Conservation (phyloP, 768 basidiomycete species). For the Roridomyces roridus region DNA sequence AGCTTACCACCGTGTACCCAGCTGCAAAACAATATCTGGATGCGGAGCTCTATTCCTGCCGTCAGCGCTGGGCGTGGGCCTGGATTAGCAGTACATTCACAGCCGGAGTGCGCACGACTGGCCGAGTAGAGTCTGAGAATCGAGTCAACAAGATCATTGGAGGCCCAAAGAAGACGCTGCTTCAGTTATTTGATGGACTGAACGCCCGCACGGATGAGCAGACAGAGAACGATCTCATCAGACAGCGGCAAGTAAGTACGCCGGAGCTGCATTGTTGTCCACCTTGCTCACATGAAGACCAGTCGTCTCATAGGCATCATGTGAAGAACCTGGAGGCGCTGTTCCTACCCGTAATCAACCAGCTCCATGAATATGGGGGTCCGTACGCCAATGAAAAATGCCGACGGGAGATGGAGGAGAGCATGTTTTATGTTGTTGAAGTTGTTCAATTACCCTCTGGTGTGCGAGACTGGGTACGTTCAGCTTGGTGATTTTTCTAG, state of each 20-base stretch:
- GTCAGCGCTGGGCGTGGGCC: conserved; percentile 42
- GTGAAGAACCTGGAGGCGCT: not conserved
- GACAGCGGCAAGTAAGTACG: conserved; percentile 29
- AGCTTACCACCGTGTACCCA: conserved; percentile 21
- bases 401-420: not conserved
- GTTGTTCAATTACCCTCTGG: not conserved
- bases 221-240: conserved; percentile 24
- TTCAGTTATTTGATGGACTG: conserved; percentile 30
- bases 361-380: not conserved
- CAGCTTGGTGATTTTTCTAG: no score
- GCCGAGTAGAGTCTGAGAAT: conserved; percentile 37
- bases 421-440: not conserved
- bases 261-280: not conserved
- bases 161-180: no score
- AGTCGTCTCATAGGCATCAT: not conserved
- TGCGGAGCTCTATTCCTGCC: conserved; percentile 35
- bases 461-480: not conserved
- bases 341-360: not conserved
- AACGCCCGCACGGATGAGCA: conserved; percentile 32
- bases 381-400: not conserved
- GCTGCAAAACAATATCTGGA: conserved; percentile 31
- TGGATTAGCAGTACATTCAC: no score
- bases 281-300: not conserved
- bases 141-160: no score
- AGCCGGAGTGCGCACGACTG: conserved; percentile 39